These are phyloP conservation scores for Tuctoria greenei DNA, from an alignment of 176 grass and related monocot genomes.

Conservation along the genomic window DNA sequence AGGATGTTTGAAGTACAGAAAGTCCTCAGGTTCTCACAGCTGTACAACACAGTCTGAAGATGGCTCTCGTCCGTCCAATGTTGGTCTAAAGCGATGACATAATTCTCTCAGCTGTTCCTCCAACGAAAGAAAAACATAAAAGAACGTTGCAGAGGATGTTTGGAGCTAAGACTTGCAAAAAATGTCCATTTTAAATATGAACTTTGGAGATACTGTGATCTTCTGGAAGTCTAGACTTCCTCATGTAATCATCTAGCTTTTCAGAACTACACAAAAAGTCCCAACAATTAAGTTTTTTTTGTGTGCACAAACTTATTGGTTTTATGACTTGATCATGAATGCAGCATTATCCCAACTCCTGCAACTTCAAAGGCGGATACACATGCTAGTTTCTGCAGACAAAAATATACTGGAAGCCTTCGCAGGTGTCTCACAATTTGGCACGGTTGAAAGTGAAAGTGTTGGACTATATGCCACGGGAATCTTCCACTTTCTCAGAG, in stretches of 20 bases:
- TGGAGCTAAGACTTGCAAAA: conserved; percentile 8
- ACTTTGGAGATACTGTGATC: conserved; percentile 6
- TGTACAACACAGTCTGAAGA: conserved; percentile 37
- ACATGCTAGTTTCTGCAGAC: conserved; percentile 16
- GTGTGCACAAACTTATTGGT: not conserved
- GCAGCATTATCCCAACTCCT: too few relatives aligned
- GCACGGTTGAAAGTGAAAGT: conserved; percentile 31
- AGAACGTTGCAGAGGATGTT: conserved; percentile 21
- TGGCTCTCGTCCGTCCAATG: conserved; percentile 42
- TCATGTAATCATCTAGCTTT: conserved; percentile 6
- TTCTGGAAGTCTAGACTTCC: not conserved
- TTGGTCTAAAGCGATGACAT: conserved; percentile 34
- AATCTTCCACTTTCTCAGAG: conserved; percentile 32
- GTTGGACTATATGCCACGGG: conserved; percentile 34
- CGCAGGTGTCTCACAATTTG: conserved; percentile 19
- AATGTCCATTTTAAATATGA: conserved; percentile 9
- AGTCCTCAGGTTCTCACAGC: conserved; percentile 18
- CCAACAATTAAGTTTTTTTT: not conserved
- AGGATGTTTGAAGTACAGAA: conserved; percentile 24
- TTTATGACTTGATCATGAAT: too few relatives aligned
- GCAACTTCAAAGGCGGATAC: not conserved
- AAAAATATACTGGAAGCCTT: not conserved
- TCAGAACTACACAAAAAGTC: conserved; percentile 23
- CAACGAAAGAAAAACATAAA: conserved; percentile 7
- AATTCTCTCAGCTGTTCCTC: conserved; percentile 35